Base-by-base conservation (phyloP, 495 filamentous ascomycete species). In the Penicillium odoratum region DNA sequence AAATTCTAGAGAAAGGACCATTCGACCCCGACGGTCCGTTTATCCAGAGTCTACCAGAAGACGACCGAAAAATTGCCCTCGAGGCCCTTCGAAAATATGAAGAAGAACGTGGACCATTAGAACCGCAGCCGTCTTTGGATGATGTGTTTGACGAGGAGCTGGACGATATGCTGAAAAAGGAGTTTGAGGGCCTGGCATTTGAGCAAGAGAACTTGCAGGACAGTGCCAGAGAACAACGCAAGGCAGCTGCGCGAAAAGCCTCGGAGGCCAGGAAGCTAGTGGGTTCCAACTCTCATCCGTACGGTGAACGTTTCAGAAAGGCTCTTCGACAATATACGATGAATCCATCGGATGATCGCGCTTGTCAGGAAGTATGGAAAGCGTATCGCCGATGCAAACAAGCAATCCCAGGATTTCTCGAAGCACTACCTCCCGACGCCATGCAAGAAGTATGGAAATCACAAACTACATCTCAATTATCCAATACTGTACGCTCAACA, bases 401-500 rank as follows among this genome's bases (percentile, higher is more conserved):
- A 48, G 54, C 67, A 4, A 54, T 75, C 34, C 77, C 77, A 0
- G 65, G 38, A 0, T 80, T 80, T 60, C 48, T 76, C 7, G 47
- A 65, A 9, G 63, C 70, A 13, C 67, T 80, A 34, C 58, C 75
- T 18, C 53, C 73, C 46, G 67, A 70, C 48, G 62, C 66, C 58
- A 49, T 79, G 65, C 69, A 68, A 52, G 25, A 73, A 56, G 49
- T 87, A 68, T 78, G 69, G 74, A 48, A 68, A 48, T 64, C 81
- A 51, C 74, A 83, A 80, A 57, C 71, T 3, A 67, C 77, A 8
- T 79, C 81, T 59, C 66, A 79, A 29, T 76, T 83, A 48, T 48
- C 66, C 0, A 38, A 53, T 15, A 3, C 62, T 28, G 59, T 69
- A 34, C 83, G 83, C 38, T 81, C 86, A 69, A 69, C 74, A 11